These are phyloP conservation scores for Psidium friedrichsthalianum DNA, from an alignment of 345 rosid genomes.

Conservation along the genomic window DNA sequence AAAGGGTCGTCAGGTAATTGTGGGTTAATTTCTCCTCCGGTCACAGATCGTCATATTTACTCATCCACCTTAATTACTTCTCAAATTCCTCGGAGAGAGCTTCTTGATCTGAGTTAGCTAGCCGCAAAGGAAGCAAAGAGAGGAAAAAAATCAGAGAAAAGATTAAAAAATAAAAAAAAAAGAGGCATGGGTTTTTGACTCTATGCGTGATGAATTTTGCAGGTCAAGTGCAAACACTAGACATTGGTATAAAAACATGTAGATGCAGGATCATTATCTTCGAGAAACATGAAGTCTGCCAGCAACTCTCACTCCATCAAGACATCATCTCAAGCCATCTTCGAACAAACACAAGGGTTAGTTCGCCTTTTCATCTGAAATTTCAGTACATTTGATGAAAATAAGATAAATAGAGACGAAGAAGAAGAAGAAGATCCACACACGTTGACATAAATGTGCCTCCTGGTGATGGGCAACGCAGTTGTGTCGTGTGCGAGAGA, in stretches of 20 bases:
- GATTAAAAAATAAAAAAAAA: background rate
- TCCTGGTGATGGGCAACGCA: background rate
- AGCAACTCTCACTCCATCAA: background rate
- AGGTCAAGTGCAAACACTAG: background rate
- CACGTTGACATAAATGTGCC: background rate
- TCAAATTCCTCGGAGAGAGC: background rate
- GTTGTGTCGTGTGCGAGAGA: background rate
- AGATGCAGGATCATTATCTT: constrained; percentile 12
- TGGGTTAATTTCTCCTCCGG: background rate
- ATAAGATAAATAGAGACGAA: background rate
- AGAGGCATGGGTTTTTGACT: constrained; percentile 4
- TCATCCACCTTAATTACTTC: background rate
- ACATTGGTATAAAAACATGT: constrained; percentile 14
- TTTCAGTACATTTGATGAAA: background rate
- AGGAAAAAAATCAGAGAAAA: background rate
- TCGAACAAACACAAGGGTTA: constrained; percentile 8
- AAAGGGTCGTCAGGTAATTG: constrained; percentile 55
- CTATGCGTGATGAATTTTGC: background rate
- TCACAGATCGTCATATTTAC: background rate
- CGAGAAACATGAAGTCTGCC: background rate
- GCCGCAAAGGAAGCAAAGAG: background rate
- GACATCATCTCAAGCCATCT: constrained; percentile 2
- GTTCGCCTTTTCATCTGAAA: background rate
- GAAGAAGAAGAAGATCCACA: background rate
- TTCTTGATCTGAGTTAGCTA: background rate